Conservation (phyloP, 2,329 filamentous ascomycete genomes). For the Pseudocercospora fuligena region DNA sequence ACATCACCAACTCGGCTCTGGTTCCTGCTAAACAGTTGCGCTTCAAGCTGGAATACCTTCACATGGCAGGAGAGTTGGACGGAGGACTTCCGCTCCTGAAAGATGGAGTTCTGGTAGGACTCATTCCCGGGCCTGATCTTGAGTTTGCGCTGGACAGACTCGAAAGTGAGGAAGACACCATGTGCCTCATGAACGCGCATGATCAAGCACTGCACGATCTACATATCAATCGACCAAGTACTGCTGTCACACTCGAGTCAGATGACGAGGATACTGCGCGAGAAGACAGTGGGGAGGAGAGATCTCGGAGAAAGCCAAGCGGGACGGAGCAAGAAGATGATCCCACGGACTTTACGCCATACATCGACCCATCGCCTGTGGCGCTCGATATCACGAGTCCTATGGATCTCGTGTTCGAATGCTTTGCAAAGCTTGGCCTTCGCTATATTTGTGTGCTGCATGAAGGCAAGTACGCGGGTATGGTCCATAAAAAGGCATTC, state of each 20-base stretch:
- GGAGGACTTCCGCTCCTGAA: constrained; percentile 87
- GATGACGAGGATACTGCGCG: constrained; percentile 21
- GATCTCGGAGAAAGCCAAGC: constrained; percentile 8
- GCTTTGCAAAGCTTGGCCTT: constrained; percentile 90
- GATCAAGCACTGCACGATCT: constrained; percentile 52
- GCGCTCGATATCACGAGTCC: constrained; percentile 86
- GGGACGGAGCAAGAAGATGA: constrained; percentile 46
- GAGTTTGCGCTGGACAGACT: constrained; percentile 90
- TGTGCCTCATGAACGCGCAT: constrained; percentile 81
- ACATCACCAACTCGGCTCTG: constrained; percentile 81
- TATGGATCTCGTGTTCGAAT: constrained; percentile 95
- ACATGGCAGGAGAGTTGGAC: constrained; percentile 86
- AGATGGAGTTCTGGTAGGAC: constrained; percentile 77
- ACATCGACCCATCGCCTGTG: constrained; percentile 89
- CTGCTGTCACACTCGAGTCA: constrained; percentile 14
- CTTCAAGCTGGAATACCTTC: constrained; percentile 77
- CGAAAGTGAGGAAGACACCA: constrained; percentile 68
- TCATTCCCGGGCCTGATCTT: constrained; percentile 92
- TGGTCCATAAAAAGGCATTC: constrained; percentile 97
- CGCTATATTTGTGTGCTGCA: constrained; percentile 88
- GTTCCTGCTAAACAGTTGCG: constrained; percentile 78
- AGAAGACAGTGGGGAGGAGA: constrained; percentile 19
- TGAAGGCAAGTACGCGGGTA: constrained; percentile 83
- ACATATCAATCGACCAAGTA: constrained; percentile 14
- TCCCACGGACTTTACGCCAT: constrained; percentile 84